Base-by-base conservation (phyloP, 1,284 basidiomycete species). In the Kwoniella shivajii region DNA sequence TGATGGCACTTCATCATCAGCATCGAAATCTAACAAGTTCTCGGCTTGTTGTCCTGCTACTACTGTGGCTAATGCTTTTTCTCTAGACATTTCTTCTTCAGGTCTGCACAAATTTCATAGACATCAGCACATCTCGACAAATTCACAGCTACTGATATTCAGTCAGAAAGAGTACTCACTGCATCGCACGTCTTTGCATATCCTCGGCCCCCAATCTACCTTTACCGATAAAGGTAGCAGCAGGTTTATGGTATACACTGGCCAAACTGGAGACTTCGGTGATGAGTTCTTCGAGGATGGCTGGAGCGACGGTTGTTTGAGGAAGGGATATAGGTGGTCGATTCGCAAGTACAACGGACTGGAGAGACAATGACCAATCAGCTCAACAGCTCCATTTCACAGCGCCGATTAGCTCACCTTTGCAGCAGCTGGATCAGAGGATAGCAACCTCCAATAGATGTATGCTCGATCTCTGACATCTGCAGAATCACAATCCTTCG, bases 401-500 rank as follows among this genome's bases (percentile, higher is more conserved):
- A 38, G 11, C 14, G 20, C 33, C 22, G 26, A 22, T 5, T n/a
- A 10, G 65, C 79, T 45, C 63, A 90, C 92, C 84, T 94, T 96
- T 0, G 94, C 94, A 20, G 93, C 92, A 4, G 86, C 90, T 2
- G 92, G 89, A 76, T 99, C 95, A 34, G 91, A 91, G 10, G 90
- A 94, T 41, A 98, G 78, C 60, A 98, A 75, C 58, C 95, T 83
- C 94, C 94, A 98, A 74, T 97, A 97, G 46, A 98, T 95, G 74
- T 96, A 98, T 0, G 77, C 96, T 59, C 96, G 84, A 78, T 99
- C 96, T 30, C 96, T 85, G 39, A 97, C 82, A 80, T 99, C 96
- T 6, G 96, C 94, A 72, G 96, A 97, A 75, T 98, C 95, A 55
- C 95, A 87, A 65, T 98, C 90, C 75, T 99, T 96, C 2, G 96